Conservation (phyloP, 495 filamentous ascomycete genomes). For the Oidiodendron maius region DNA sequence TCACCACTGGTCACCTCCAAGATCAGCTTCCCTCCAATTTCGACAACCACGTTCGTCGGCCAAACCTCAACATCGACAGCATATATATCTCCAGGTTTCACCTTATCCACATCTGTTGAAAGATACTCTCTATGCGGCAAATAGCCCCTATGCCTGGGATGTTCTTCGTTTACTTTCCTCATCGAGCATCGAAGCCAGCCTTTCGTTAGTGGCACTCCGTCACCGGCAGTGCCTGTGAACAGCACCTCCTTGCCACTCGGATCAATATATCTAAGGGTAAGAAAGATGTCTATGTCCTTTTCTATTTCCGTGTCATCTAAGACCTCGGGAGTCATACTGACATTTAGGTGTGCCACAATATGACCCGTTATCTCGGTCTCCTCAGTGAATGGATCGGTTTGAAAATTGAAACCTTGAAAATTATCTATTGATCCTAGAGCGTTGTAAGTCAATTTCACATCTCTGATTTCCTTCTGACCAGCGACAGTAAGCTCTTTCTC, state of each 20-base stretch:
- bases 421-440: conserved; percentile 47
- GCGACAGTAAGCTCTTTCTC: conserved; percentile 29
- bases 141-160: conserved; percentile 42
- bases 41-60: conserved; percentile 62
- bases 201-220: conserved; percentile 43
- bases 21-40: conserved; percentile 43
- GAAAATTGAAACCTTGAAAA: conserved; percentile 44
- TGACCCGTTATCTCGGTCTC: conserved; percentile 66
- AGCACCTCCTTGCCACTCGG: conserved; percentile 51
- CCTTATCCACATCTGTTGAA: conserved; percentile 47
- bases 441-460: conserved; percentile 37
- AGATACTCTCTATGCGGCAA: conserved; percentile 57
- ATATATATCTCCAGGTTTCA: conserved; percentile 52
- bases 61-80: conserved; percentile 60
- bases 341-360: conserved; percentile 53
- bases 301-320: conserved; percentile 19
- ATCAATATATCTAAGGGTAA: conserved; percentile 55
- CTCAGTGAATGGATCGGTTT: conserved; percentile 42
- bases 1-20: conserved; percentile 56
- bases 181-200: conserved; percentile 53
- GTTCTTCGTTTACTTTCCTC: conserved; percentile 42
- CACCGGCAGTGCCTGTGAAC: conserved; percentile 54
- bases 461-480: neutral
- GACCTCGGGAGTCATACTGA: conserved; percentile 43
- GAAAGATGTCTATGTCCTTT: conserved; percentile 58